Evolutionary conservation across 129 eudicot species (phyloP), one percentile per base, ranked within the genome.

Genomic region (Lactuca saligna): DNA sequence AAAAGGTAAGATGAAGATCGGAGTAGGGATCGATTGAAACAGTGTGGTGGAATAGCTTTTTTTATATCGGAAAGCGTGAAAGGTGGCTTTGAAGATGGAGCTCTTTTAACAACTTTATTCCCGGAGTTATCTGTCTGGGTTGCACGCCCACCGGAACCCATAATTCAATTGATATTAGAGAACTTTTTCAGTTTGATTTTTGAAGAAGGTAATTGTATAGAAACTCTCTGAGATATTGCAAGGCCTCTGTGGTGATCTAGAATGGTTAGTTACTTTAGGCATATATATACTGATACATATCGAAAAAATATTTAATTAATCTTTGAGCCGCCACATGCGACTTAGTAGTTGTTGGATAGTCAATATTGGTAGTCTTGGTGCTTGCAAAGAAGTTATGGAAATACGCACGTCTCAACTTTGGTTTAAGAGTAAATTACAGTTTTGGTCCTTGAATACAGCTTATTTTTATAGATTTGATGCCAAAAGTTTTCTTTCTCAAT

Each of bases 11-110:
- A 75, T 2, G 66, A 80, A 10, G 84, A 75, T 34, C 31, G 46
- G 55, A 80, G 7, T 0, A 75, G 65, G 31, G 80, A 75, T 4
- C 84, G 84, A 4, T 80, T 34, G 74, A 80, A 80, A 64, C 84
- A 80, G 62, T 75, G 80, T 31, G 77, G 61, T 75, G 84, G 84
- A 25, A 80, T 75, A 70, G 74, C 77, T 59, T 70, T 75, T 51
- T 80, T 80, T 10, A 80, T 31, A 31, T 80, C 84, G 1, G 65
- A 60, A 0, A 80, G 54, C 1, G 80, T 80, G 68, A 80, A 80
- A 6, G 84, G 77, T 38, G 84, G 84, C n/a, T 64, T 70, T 1
- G 71, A 42, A 1, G 75, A 66, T 1, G 84, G 84, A 17, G 75
- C 80, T 15, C 80, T 77, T 3, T 66, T 66, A 2, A 74, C 31